These are phyloP conservation scores for Endoconidiophora laricicola DNA, from an alignment of 2,329 filamentous ascomycete species.

Conservation along the genomic window DNA sequence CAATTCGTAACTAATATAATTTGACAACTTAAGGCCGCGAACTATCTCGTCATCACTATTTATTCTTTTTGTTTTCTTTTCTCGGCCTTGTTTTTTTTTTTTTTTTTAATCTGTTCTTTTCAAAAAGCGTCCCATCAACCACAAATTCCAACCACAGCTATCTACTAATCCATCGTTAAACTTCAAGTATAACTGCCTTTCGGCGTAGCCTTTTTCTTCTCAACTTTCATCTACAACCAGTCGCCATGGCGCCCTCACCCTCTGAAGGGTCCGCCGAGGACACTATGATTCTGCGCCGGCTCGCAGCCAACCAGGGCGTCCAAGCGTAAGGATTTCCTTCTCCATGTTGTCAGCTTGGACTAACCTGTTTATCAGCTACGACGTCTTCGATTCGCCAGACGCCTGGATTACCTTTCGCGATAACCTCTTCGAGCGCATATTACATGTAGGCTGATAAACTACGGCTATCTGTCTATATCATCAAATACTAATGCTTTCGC, in stretches of 20 bases:
- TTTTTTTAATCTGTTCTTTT: no score
- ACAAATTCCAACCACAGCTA: neutral
- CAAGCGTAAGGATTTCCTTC: neutral
- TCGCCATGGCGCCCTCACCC: neutral
- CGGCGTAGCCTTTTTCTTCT: no score
- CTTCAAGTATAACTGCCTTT: neutral
- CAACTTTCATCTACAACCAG: no score
- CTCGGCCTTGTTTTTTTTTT: no score
- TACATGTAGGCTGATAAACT: neutral
- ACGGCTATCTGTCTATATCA: neutral
- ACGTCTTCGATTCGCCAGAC: constrained; percentile 1
- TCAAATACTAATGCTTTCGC: neutral
- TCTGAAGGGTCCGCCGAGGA: neutral
- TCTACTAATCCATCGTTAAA: no score
- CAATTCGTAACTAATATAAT: no score
- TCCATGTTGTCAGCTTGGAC: neutral
- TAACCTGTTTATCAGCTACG: neutral
- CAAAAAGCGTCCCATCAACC: no score
- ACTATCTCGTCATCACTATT: no score
- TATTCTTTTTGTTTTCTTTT: no score
- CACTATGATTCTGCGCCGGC: constrained; percentile 1
- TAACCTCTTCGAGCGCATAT: constrained; percentile 10
- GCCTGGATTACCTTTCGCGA: constrained; percentile 10
- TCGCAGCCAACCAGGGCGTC: neutral
- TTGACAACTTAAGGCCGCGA: no score